Base-by-base conservation (phyloP, 2,329 filamentous ascomycete genomes). In the Xenosphaeropsis pyriputrescens region DNA sequence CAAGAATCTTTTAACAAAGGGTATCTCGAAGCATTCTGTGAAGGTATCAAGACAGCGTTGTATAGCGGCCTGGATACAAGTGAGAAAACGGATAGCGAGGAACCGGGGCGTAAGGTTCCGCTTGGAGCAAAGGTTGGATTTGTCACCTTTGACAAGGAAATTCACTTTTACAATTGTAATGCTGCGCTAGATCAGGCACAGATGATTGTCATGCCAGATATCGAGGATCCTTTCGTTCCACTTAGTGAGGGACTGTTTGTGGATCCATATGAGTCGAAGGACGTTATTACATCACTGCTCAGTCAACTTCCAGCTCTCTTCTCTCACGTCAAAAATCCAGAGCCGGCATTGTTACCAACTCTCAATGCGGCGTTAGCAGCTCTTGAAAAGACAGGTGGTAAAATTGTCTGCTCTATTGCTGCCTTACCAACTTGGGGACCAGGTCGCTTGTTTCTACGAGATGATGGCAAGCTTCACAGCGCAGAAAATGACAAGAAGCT, bases 201-300 rank as follows among this genome's bases (percentile, higher is more conserved):
- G 55, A 95, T 98, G 85, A 75, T 98, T 67, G 88, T 98, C 36
- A 94, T 98, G 85, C 84, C 91, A 3, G 91, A 98, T 54, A 72
- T 98, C 35, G 88, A 96, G 51, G 91, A 98, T 47, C 91, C 91
- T 0, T 98, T 98, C 56, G 77, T 96, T 13, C 88, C 91, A 2
- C 67, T 98, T 14, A 85, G 83, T 45, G 83, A 93, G 41, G 88
- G 89, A 13, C 68, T 98, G 8, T 96, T 96, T 56, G 89, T 96
- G 13, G 89, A 98, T 57, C 86, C 91, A 2, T 79, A 86, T 49
- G 85, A 94, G 57, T 91, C 85, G 34, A 89, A 81, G 55, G 65
- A 76, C 17, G 78, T 93, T 51, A 94, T 98, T 51, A 82, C 77
- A 3, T 81, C 81, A n/a, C 70, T 98, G n/a, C 68, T 98, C 36